These are phyloP conservation scores for Hawksworthiomyces lignivorus DNA, from an alignment of 2,329 filamentous ascomycete species.

Conservation along the genomic window DNA sequence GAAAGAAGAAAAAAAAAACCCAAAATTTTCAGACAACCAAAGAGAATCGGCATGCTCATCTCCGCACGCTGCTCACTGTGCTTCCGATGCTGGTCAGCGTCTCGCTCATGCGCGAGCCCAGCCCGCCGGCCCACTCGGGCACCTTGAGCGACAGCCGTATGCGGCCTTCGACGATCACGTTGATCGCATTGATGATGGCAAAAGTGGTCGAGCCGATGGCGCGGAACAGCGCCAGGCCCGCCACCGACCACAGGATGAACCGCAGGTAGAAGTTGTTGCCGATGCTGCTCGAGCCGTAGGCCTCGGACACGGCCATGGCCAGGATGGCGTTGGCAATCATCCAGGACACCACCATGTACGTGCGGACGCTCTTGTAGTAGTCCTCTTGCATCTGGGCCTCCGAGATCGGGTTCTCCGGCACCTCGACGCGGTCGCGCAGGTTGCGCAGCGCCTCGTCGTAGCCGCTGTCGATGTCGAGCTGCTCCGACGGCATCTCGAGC, in stretches of 20 bases:
- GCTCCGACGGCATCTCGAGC: constrained; percentile 94
- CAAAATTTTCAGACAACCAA: background rate
- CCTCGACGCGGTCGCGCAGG: constrained; percentile 85
- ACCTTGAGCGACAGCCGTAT: constrained; percentile 53
- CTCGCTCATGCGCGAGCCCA: constrained; percentile 34
- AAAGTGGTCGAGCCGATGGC: constrained; percentile 76
- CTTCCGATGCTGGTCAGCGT: constrained; percentile 43
- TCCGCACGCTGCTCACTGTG: constrained; percentile 35
- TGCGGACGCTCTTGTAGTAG: constrained; percentile 94
- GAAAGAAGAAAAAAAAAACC: background rate
- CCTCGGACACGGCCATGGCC: constrained; percentile 86
- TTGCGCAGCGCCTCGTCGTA: constrained; percentile 97
- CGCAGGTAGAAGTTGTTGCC: constrained; percentile 82
- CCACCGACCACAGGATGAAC: constrained; percentile 90
- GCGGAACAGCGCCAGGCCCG: constrained; percentile 77
- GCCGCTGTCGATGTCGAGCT: constrained; percentile 94
- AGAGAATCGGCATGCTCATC: constrained; percentile 6
- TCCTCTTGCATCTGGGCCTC: constrained; percentile 91
- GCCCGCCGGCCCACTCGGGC: constrained; percentile 41
- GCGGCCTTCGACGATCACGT: constrained; percentile 79
- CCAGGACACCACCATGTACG: constrained; percentile 96
- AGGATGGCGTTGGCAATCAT: constrained; percentile 87
- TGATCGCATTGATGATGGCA: constrained; percentile 74
- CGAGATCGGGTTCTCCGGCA: constrained; percentile 50
- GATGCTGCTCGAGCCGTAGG: constrained; percentile 65